phyloP scores from a whole-genome alignment of 2,329 filamentous ascomycete genomes.

The Colletotrichum musae region DNA sequence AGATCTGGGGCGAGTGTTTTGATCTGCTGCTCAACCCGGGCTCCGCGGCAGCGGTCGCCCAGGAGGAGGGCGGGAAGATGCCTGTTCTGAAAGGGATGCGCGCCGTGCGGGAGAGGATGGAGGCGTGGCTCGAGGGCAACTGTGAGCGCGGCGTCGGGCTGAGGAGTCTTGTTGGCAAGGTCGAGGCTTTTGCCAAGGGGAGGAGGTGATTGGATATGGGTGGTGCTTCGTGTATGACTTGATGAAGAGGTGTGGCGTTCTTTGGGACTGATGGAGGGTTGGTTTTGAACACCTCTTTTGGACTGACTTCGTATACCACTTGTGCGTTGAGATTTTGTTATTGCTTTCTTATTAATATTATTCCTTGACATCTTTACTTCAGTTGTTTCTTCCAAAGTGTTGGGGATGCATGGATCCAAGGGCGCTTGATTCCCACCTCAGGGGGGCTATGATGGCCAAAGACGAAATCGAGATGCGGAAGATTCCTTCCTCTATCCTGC shows the following conservation, averaged over 20 bases:
- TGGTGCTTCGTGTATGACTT: constrained; percentile 6
- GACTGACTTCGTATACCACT: too few relatives aligned
- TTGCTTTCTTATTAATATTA: too few relatives aligned
- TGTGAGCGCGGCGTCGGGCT: constrained; percentile 85
- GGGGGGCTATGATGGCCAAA: too few relatives aligned
- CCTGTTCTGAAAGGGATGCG: constrained; percentile 82
- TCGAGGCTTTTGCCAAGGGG: constrained; percentile 65
- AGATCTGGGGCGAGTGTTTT: constrained; percentile 89
- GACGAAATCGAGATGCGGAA: too few relatives aligned
- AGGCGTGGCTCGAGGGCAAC: constrained; percentile 84
- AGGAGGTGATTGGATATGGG: constrained; percentile 44
- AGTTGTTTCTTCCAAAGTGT: too few relatives aligned
- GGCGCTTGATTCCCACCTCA: too few relatives aligned
- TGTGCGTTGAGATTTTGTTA: too few relatives aligned
- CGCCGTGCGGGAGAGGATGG: constrained; percentile 82
- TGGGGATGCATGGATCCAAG: too few relatives aligned
- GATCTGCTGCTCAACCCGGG: constrained; percentile 88
- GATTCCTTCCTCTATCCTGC: too few relatives aligned
- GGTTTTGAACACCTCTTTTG: too few relatives aligned
- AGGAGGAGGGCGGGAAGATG: constrained; percentile 77
- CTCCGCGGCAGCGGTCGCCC: constrained; percentile 72
- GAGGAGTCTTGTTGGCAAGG: constrained; percentile 76
- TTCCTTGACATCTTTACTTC: too few relatives aligned
- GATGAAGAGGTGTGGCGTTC: constrained; percentile 17
- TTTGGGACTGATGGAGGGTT: too few relatives aligned